Percentiles rank a stretch among this genome's conserved stretches.
Conservation (phyloP, 805 yeast species). For the Wickerhamomyces rabaulensis region DNA sequence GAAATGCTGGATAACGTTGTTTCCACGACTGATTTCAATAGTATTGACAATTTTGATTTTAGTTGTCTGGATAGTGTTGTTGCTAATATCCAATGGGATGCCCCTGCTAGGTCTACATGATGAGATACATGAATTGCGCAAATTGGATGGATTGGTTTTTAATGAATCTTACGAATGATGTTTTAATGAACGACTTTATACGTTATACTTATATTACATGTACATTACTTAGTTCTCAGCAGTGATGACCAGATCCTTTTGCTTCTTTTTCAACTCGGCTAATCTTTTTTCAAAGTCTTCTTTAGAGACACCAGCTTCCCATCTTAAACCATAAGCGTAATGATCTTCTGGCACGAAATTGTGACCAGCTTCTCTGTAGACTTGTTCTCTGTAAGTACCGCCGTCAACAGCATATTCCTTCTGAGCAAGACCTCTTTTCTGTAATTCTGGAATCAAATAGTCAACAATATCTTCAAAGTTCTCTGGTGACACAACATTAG, state of each 20-base stretch:
- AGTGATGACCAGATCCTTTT: slow-evolving; percentile 3
- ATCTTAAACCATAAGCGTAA: slow-evolving; percentile 7
- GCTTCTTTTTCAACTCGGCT: slow-evolving; percentile 1
- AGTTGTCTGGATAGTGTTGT: slow-evolving; percentile 5
- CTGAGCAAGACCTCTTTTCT: slow-evolving; percentile 29
- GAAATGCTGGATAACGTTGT: slow-evolving; percentile 9
- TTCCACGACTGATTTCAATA: slow-evolving; percentile 11
- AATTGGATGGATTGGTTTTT: not conserved
- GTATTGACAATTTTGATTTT: slow-evolving; percentile 16
- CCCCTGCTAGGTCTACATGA: slow-evolving; percentile 8
- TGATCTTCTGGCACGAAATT: slow-evolving; percentile 10
- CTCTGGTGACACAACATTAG: slow-evolving; percentile 32
- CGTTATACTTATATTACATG: not conserved
- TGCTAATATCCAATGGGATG: not conserved
- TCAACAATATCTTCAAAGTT: slow-evolving; percentile 34
- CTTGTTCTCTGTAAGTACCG: slow-evolving; percentile 11
- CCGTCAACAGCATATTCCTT: slow-evolving; percentile 13
- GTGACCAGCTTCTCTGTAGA: slow-evolving; percentile 8
- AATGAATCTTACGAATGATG: not conserved
- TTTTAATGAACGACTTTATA: too few relatives aligned
- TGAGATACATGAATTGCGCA: too few relatives aligned
- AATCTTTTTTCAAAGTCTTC: slow-evolving; percentile 7
- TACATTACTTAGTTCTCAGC: not conserved
- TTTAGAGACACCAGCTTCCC: slow-evolving; percentile 8
- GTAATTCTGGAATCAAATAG: slow-evolving; percentile 30